Percentiles rank a stretch among this genome's conserved stretches.
Conservation (phyloP, 768 basidiomycete genomes). For the Crucibulum laeve region DNA sequence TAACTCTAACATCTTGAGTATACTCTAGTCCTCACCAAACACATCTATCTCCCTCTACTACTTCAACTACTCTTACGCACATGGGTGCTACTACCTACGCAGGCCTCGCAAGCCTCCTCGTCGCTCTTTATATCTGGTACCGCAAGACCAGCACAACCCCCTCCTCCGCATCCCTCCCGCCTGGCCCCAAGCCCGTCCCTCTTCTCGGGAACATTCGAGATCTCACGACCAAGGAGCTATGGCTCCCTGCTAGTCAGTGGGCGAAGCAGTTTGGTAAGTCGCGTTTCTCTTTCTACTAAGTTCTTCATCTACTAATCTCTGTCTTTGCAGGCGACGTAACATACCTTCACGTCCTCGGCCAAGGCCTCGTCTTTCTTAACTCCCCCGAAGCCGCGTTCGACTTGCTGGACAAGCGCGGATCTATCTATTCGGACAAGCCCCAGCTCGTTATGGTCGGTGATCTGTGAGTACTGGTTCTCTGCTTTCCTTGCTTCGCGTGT, state of each 20-base stretch:
- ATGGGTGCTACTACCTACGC: slow-evolving; percentile 21
- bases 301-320: slow-evolving; percentile 3
- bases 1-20: no score
- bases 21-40: no score
- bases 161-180: slow-evolving; percentile 44
- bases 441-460: slow-evolving; percentile 66
- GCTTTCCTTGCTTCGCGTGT: not conserved
- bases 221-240: slow-evolving; percentile 56
- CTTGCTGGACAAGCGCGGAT: slow-evolving; percentile 65
- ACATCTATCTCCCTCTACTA: not conserved
- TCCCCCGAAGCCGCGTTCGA: slow-evolving; percentile 54
- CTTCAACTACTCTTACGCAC: not conserved
- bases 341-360: slow-evolving; percentile 61
- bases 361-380: slow-evolving; percentile 66
- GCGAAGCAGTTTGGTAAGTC: slow-evolving; percentile 57
- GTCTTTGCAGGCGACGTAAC: slow-evolving; percentile 52
- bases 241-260: slow-evolving; percentile 62
- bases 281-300: not conserved
- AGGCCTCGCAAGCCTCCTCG: slow-evolving; percentile 31
- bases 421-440: slow-evolving; percentile 75
- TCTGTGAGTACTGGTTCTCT: slow-evolving; percentile 40
- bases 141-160: slow-evolving; percentile 35
- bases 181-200: slow-evolving; percentile 65
- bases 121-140: slow-evolving; percentile 35
- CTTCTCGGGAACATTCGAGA: slow-evolving; percentile 62